phyloP scores from a whole-genome alignment of 139 green algal genomes.

The Chlamydomonas sp. region DNA sequence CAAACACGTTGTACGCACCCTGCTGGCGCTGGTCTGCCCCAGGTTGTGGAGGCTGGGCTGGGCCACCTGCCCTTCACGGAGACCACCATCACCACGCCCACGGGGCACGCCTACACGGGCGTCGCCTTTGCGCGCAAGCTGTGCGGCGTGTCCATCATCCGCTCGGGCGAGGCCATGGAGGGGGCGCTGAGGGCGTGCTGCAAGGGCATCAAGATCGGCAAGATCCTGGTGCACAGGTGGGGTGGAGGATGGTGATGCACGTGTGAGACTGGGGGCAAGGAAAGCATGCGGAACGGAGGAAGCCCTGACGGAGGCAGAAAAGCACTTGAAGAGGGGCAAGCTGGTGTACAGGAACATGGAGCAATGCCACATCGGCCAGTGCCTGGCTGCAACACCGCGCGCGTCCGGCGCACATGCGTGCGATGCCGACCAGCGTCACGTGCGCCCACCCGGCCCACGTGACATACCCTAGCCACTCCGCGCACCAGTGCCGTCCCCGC shows the following conservation, averaged over 20 bases:
- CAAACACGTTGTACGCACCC: too few relatives aligned
- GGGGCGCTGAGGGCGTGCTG: constrained; percentile 94
- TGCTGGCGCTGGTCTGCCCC: neutral
- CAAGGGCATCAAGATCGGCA: constrained; percentile 98
- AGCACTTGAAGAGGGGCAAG: too few relatives aligned
- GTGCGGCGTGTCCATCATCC: constrained; percentile 95
- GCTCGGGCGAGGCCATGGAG: constrained; percentile 93
- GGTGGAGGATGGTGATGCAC: neutral
- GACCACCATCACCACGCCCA: constrained; percentile 84
- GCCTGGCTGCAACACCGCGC: too few relatives aligned
- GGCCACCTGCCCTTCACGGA: constrained; percentile 94
- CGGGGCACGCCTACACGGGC: constrained; percentile 78
- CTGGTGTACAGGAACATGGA: too few relatives aligned
- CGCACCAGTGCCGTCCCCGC: neutral
- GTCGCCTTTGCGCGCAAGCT: constrained; percentile 92
- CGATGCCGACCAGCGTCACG: neutral
- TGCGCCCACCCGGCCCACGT: neutral
- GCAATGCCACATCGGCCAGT: too few relatives aligned
- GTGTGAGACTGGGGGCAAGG: neutral
- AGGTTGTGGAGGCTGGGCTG: constrained; percentile 85
- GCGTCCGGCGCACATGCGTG: too few relatives aligned
- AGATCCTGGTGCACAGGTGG: constrained; percentile 87
- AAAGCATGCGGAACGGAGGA: too few relatives aligned
- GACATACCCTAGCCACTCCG: neutral
- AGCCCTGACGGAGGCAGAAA: too few relatives aligned